These are phyloP conservation scores for Phlyctochytrium planicorne DNA, from an alignment of 192 early-diverging fungal species.

Conservation along the genomic window DNA sequence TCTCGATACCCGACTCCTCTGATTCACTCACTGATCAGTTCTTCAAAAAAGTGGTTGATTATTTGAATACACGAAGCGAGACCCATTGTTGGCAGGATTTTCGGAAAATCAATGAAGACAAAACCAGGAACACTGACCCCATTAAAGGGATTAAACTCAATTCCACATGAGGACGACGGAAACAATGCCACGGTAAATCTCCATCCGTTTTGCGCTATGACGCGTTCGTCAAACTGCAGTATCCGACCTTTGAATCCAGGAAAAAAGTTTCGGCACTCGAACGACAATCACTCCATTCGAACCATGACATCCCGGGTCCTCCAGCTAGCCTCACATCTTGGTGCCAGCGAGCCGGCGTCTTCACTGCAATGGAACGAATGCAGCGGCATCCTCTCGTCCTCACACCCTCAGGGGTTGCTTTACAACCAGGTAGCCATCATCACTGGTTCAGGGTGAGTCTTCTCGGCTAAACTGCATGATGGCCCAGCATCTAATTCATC, in stretches of 20 bases:
- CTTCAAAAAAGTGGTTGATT: too few relatives aligned
- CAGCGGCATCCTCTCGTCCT: too few relatives aligned
- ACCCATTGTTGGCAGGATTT: too few relatives aligned
- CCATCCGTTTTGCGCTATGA: not conserved
- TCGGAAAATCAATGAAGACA: too few relatives aligned
- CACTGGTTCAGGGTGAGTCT: slow-evolving; percentile 60
- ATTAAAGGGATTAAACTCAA: not conserved
- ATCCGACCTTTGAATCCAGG: not conserved
- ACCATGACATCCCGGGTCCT: not conserved
- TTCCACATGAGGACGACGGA: not conserved
- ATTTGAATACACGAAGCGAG: too few relatives aligned
- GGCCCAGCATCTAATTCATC: not conserved
- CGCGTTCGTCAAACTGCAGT: not conserved
- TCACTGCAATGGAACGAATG: not conserved
- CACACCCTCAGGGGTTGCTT: slow-evolving; percentile 41
- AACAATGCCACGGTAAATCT: not conserved
- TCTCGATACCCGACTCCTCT: too few relatives aligned
- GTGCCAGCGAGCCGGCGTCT: too few relatives aligned
- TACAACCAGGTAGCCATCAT: slow-evolving; percentile 62
- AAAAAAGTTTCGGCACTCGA: not conserved
- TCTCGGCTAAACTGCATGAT: not conserved
- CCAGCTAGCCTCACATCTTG: not conserved
- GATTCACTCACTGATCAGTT: too few relatives aligned
- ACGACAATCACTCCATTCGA: not conserved
- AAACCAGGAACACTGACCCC: not conserved